Conservation (phyloP, 495 filamentous ascomycete genomes). For the Neurospora intermedia region DNA sequence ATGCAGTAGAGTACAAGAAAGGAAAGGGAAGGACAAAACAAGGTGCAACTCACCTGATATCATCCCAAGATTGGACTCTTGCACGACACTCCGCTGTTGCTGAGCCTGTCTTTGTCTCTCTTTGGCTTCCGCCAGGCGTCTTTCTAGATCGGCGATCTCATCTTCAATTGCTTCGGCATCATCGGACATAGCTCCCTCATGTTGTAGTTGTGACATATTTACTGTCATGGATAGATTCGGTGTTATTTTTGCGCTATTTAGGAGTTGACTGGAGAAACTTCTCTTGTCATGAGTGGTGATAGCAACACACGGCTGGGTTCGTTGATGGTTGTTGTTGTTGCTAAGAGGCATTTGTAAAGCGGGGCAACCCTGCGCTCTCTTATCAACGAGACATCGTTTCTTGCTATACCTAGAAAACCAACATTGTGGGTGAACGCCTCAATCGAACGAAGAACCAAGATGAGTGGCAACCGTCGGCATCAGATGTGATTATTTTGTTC, state of each 20-base stretch:
- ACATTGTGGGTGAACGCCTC: neutral
- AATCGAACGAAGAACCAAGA: neutral
- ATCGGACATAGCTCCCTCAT: neutral
- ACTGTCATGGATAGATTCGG: neutral
- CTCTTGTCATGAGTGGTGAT: neutral
- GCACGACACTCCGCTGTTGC: neutral
- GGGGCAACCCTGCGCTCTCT: neutral
- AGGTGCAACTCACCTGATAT: neutral
- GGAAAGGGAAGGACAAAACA: neutral
- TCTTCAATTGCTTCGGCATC: conserved; percentile 9
- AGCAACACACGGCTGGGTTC: neutral
- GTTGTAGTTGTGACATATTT: neutral
- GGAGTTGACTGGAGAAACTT: neutral
- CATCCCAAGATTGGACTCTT: neutral
- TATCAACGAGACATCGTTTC: neutral
- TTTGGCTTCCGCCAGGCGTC: conserved; percentile 26
- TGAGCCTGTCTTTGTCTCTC: conserved; percentile 8
- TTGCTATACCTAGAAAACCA: neutral
- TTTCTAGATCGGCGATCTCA: conserved; percentile 30
- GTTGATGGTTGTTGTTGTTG: neutral
- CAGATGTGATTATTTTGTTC: neutral
- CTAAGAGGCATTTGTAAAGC: neutral
- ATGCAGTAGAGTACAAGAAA: no score
- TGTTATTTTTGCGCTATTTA: neutral
- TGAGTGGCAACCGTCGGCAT: neutral